Conservation (phyloP, 2,329 filamentous ascomycete genomes). For the Clonostachys byssicola region DNA sequence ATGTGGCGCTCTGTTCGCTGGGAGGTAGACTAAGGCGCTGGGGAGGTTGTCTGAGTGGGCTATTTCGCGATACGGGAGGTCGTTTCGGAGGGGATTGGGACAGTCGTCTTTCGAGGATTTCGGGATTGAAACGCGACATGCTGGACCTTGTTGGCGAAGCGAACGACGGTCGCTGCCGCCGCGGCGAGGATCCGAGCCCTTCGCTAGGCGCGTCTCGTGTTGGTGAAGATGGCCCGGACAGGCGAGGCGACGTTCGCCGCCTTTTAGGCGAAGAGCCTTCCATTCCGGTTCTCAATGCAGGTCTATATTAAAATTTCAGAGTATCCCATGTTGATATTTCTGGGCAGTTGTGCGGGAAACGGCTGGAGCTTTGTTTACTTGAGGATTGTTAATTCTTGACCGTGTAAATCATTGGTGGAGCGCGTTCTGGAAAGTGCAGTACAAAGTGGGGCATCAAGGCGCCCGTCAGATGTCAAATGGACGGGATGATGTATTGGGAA, state of each 20-base stretch:
- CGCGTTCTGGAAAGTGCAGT: no score
- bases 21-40: constrained; percentile 8
- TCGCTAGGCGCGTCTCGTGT: constrained; percentile 2
- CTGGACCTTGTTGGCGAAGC: constrained; percentile 65
- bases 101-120: constrained; percentile 43
- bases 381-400: no score
- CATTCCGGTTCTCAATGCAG: constrained; percentile 15
- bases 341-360: no score
- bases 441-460: no score
- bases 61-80: constrained; percentile 3
- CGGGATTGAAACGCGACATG: constrained; percentile 55
- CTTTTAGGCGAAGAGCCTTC: constrained; percentile 59
- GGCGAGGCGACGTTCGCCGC: constrained; percentile 55
- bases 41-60: not conserved
- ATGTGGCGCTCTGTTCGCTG: constrained; percentile 12
- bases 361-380: no score
- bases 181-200: constrained; percentile 9
- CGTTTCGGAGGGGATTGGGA: constrained; percentile 27
- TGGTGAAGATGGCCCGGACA: constrained; percentile 3
- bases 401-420: no score
- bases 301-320: no score
- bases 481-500: no score
- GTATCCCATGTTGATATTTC: no score
- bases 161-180: constrained; percentile 48
- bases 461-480: no score